Evolutionary conservation across 352 stramenopile genomes (phyloP).

Genomic region (Globisporangium cederbergense): DNA sequence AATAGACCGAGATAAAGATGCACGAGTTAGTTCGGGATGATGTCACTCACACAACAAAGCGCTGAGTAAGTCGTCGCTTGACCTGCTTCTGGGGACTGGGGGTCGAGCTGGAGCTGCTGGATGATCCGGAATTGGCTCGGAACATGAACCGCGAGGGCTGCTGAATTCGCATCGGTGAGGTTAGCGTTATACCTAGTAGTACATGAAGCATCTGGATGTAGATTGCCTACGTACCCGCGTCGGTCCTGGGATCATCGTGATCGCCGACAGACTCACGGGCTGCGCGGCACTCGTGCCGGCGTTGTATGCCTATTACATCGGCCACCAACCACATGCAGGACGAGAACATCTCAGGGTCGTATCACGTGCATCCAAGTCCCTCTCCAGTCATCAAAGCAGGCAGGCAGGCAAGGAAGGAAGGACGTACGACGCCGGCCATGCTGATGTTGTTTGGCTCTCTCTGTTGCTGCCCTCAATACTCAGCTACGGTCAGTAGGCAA

Average conservation of each 20-base stretch:
- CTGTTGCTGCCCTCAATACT: too few species aligned
- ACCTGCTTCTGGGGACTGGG: conserved; percentile 1
- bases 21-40: background rate
- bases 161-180: background rate
- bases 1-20: background rate
- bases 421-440: too few species aligned
- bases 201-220: background rate
- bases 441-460: too few species aligned
- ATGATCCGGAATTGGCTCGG: conserved; percentile 5
- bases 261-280: conserved; percentile 1
- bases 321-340: too few species aligned
- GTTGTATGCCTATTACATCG: background rate
- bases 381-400: too few species aligned
- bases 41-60: background rate
- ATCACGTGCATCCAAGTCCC: too few species aligned
- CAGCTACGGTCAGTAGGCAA: too few species aligned
- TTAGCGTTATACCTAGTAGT: background rate
- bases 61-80: background rate
- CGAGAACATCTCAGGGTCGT: too few species aligned
- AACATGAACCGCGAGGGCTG: conserved; percentile 11
- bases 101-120: conserved; percentile 12
- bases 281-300: background rate
- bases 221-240: background rate
- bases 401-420: too few species aligned
- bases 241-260: conserved; percentile 7